Evolutionary conservation across 768 basidiomycete species (phyloP).

Genomic region (Kwoniella dendrophila): DNA sequence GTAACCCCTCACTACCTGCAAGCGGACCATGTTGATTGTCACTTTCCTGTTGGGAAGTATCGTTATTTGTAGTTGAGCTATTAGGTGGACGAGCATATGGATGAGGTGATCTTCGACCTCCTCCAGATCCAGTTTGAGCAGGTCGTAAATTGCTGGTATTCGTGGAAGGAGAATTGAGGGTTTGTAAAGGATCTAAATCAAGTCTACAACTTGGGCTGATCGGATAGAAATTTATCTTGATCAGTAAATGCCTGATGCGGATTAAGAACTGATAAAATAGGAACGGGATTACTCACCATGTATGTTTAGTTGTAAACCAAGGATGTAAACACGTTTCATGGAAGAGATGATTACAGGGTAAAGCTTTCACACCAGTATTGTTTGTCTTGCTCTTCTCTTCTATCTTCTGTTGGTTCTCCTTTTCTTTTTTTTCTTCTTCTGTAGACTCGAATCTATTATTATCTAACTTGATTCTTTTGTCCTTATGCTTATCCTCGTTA

Average conservation of each 20-base stretch:
- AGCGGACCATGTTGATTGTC: neutral
- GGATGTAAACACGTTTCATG: constrained; percentile 41
- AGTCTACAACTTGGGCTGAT: constrained; percentile 46
- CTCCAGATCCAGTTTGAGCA: constrained; percentile 21
- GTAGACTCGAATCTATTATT: neutral
- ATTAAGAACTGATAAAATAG: neutral
- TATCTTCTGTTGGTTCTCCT: neutral
- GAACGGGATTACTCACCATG: constrained; percentile 36
- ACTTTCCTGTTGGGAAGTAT: neutral
- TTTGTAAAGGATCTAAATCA: constrained; percentile 45
- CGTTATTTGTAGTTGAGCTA: neutral
- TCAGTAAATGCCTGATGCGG: constrained; percentile 5
- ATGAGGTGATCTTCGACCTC: constrained; percentile 19
- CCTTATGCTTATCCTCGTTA: neutral
- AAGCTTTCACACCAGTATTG: constrained; percentile 36
- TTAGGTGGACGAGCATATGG: constrained; percentile 25
- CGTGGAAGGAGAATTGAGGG: constrained; percentile 23
- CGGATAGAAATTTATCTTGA: neutral
- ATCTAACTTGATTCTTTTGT: neutral
- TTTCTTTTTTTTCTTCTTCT: neutral
- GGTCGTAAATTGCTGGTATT: constrained; percentile 20
- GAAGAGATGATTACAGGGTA: constrained; percentile 51
- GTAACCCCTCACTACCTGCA: neutral
- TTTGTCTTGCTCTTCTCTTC: neutral
- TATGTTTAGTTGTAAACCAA: constrained; percentile 43